These are phyloP conservation scores for Suillus tomentosus DNA, from an alignment of 768 basidiomycete genomes.

Conservation along the genomic window DNA sequence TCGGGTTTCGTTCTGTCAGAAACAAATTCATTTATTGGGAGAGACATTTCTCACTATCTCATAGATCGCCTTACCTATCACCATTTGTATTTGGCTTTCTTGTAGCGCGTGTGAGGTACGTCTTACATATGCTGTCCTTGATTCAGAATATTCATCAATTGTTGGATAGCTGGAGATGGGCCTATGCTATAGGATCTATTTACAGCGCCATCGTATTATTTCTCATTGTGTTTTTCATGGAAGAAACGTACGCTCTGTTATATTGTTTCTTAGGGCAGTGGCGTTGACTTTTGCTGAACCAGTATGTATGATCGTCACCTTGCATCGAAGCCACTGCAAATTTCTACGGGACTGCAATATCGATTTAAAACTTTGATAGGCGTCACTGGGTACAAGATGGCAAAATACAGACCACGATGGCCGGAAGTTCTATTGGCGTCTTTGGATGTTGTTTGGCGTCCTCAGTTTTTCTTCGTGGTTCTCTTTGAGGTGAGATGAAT, in stretches of 20 bases:
- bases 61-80: constrained; percentile 31
- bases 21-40: constrained; percentile 35
- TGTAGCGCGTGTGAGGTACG: constrained; percentile 27
- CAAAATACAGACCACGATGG: constrained; percentile 48
- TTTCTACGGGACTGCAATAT: constrained; percentile 36
- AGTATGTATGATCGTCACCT: constrained; percentile 51
- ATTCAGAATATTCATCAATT: background rate
- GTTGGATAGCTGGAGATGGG: constrained; percentile 46
- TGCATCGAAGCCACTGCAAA: constrained; percentile 15
- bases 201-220: constrained; percentile 48
- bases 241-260: constrained; percentile 45
- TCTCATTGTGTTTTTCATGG: constrained; percentile 47
- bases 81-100: constrained; percentile 36
- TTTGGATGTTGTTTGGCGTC: constrained; percentile 49
- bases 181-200: constrained; percentile 52
- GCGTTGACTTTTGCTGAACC: constrained; percentile 9
- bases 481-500: constrained; percentile 38
- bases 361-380: constrained; percentile 51
- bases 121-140: background rate
- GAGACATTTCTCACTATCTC: constrained; percentile 37
- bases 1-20: constrained; percentile 54
- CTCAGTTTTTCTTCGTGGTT: constrained; percentile 44
- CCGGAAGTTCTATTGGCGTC: constrained; percentile 32
- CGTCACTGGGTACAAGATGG: constrained; percentile 47
- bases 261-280: background rate